Evolutionary conservation across 2,329 filamentous ascomycete genomes (phyloP).

Genomic region (Sordariomycetes sp.): DNA sequence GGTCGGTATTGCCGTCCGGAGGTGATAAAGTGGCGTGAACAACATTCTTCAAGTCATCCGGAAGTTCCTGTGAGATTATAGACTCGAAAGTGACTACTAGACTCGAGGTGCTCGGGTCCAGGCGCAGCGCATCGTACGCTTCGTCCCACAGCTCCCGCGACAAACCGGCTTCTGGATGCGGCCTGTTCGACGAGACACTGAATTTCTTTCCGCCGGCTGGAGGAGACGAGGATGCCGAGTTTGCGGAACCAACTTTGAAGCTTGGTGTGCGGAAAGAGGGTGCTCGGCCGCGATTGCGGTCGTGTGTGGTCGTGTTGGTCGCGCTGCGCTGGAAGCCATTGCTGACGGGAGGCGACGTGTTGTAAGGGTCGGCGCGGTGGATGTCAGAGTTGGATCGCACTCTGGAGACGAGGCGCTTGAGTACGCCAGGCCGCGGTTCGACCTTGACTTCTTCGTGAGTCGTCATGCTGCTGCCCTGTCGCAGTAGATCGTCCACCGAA

Average conservation of each 20-base stretch:
- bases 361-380: neutral
- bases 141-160: conserved; percentile 22
- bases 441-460: neutral
- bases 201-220: neutral
- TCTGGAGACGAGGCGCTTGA: neutral
- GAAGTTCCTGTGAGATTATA: conserved; percentile 24
- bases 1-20: conserved; percentile 11
- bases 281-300: neutral
- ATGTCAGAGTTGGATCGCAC: neutral
- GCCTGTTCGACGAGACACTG: neutral
- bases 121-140: conserved; percentile 22
- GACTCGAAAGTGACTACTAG: conserved; percentile 25
- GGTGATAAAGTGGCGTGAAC: conserved; percentile 14
- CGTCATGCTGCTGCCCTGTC: too few relatives aligned
- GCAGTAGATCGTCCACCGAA: too few relatives aligned
- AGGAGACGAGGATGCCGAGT: conserved; percentile 1
- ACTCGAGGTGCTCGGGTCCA: conserved; percentile 15
- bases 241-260: conserved; percentile 1
- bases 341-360: neutral
- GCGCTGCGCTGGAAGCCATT: neutral
- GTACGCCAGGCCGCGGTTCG: neutral
- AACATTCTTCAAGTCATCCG: conserved; percentile 18
- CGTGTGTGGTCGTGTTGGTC: neutral
- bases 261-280: conserved; percentile 1
- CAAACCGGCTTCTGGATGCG: conserved; percentile 7